Conservation (phyloP, 352 stramenopile species). For the Pythium vanterpoolii region DNA sequence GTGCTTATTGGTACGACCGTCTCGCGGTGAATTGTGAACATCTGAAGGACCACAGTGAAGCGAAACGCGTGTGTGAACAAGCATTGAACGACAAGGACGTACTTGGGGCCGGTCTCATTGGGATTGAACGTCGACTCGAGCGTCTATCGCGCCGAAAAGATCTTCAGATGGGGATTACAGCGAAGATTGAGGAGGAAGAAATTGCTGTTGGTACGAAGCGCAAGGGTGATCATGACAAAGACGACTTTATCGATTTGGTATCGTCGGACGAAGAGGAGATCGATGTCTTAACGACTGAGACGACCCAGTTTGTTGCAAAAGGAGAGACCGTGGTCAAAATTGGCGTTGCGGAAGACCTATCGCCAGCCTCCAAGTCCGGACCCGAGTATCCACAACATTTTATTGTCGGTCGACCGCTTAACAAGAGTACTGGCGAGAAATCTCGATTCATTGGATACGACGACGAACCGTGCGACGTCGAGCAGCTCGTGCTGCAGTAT, state of each 20-base stretch:
- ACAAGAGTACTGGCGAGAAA: constrained; percentile 72
- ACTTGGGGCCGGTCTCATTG: constrained; percentile 47
- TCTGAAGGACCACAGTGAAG: constrained; percentile 57
- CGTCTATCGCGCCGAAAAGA: constrained; percentile 40
- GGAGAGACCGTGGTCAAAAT: neutral
- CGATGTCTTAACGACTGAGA: neutral
- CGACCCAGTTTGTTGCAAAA: neutral
- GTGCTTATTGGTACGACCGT: constrained; percentile 71
- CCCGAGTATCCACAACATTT: constrained; percentile 40
- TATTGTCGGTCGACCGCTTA: constrained; percentile 70
- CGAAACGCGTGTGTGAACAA: constrained; percentile 40
- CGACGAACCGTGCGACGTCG: constrained; percentile 79
- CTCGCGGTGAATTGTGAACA: constrained; percentile 75
- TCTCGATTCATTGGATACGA: constrained; percentile 87
- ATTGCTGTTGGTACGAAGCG: neutral
- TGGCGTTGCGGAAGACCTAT: neutral
- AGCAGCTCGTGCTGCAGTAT: constrained; percentile 83
- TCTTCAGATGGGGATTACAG: neutral
- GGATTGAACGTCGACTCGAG: constrained; percentile 43
- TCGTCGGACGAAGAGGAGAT: constrained; percentile 15
- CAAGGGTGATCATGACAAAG: constrained; percentile 2
- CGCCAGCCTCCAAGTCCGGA: neutral
- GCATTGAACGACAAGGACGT: constrained; percentile 57
- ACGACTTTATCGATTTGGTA: constrained; percentile 18
- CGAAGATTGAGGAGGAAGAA: neutral